Base-by-base conservation (phyloP, 192 early-diverging fungal genomes). In the Kickxella alabastrina region DNA sequence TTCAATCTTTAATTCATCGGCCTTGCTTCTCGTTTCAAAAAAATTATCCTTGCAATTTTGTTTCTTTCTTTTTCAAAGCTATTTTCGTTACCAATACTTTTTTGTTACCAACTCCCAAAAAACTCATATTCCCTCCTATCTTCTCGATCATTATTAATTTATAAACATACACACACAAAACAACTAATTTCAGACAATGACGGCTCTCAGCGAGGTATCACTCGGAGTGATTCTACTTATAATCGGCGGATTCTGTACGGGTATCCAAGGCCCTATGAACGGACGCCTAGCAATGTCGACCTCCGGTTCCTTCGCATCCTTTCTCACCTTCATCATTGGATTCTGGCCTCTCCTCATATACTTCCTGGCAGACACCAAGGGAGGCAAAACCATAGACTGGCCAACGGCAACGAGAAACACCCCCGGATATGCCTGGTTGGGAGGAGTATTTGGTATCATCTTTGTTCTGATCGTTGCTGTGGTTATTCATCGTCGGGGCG, bases 271-370 rank as follows among this genome's bases (percentile, higher is more conserved):
- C 22, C 72, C 72, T 18, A 59, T 75, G 59, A 75, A 75, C 61
- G 72, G 72, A 12, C 55, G 62, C 13, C 49, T 75, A 10, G 64
- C 65, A 9, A 63, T 68, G 22, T 75, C 60, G n/a, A 75, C 65
- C 14, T 47, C 60, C 0, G 72, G 72, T 0, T 75, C 72, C 22
- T 75, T 75, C 43, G 59, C 65, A 6, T 59, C 72, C n/a, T 68
- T 75, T 29, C 64, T 75, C 17, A 64, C 64, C 18, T 75, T 75
- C 34, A 65, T 65, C 3, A 38, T 75, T 12, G 72, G 72, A 1
- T 75, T 75, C 72, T 75, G 72, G 72, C 72, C 72, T 3, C 65
- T 75, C 14, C 46, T 75, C 7, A 68, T 75, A 15, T 75, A 75
- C 57, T 75, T 75, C 28, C 24, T 75, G 40, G 72, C 65, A 0